These are phyloP conservation scores for Thuidium tamariscinum DNA, from an alignment of 225 moss, liverwort and hornwort genomes.

Conservation along the genomic window DNA sequence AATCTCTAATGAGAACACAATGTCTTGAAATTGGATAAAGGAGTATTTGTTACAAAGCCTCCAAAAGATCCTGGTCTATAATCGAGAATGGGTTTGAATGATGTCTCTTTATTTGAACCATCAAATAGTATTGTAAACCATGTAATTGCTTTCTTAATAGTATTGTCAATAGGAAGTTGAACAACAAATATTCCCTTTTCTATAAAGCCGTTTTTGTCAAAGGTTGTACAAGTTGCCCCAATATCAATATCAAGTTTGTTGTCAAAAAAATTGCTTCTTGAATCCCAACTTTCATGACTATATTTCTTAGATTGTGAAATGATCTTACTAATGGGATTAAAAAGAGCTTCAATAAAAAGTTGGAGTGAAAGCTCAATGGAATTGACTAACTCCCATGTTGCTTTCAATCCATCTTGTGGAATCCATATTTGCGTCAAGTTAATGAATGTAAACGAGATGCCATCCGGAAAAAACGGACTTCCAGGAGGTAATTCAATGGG, in stretches of 20 bases:
- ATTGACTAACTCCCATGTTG: not conserved
- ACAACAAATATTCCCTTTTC: conserved; percentile 1
- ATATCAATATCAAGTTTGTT: not conserved
- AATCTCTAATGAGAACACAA: not conserved
- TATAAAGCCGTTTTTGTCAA: not conserved
- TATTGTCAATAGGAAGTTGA: conserved; percentile 2
- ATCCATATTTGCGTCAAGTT: conserved; percentile 5
- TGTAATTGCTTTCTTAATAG: not conserved
- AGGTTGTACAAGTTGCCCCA: conserved; percentile 13
- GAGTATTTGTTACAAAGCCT: conserved; percentile 4
- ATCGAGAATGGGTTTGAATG: conserved; percentile 1
- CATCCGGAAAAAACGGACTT: not conserved
- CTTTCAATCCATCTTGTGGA: not conserved
- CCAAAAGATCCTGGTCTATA: conserved; percentile 1
- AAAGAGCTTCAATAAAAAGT: not conserved
- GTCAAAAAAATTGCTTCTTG: not conserved
- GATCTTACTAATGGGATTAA: conserved; percentile 4
- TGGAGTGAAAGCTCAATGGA: not conserved
- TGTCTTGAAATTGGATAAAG: not conserved
- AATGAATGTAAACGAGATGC: conserved; percentile 7
- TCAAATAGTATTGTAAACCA: conserved; percentile 30
- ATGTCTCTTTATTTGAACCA: not conserved
- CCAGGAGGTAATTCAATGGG: not conserved
- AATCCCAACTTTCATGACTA: not conserved
- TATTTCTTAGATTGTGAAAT: not conserved